Conservation (phyloP, 768 basidiomycete species). For the Goffeauzyma gilvescens region DNA sequence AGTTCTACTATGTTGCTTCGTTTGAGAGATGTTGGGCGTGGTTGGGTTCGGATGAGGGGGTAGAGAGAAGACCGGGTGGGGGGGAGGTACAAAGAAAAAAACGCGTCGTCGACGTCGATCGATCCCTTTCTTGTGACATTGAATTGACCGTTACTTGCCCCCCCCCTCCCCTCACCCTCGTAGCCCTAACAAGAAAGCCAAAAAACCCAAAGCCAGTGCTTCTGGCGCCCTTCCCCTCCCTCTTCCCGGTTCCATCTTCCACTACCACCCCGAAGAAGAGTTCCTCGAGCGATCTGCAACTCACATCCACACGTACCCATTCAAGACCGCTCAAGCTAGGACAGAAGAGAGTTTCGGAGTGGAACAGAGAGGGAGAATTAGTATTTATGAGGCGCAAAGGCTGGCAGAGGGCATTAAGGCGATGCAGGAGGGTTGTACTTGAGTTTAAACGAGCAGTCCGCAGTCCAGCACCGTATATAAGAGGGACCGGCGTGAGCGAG, state of each 20-base stretch:
- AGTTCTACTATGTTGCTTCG: too few species aligned
- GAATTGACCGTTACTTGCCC: background rate
- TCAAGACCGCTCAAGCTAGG: conserved; percentile 40
- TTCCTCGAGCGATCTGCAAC: conserved; percentile 44
- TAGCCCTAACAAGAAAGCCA: conserved; percentile 23
- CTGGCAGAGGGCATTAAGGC: conserved; percentile 2
- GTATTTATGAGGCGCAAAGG: conserved; percentile 28
- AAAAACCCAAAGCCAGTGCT: conserved; percentile 34
- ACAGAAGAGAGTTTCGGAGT: conserved; percentile 53
- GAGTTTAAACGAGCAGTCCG: too few species aligned
- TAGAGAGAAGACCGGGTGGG: background rate
- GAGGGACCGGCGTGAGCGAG: too few species aligned
- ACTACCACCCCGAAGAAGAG: conserved; percentile 77
- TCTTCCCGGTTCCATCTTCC: conserved; percentile 39
- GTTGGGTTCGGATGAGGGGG: background rate
- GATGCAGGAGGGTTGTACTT: conserved; percentile 7
- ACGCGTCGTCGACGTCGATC: too few species aligned
- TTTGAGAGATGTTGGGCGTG: too few species aligned
- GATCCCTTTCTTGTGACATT: background rate
- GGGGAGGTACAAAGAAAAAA: too few species aligned
- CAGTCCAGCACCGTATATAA: too few species aligned
- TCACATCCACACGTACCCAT: conserved; percentile 40
- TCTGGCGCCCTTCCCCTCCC: too few species aligned
- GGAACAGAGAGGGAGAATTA: conserved; percentile 48
- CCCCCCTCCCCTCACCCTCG: background rate